phyloP scores from a whole-genome alignment of 2,329 filamentous ascomycete species.

The Phialophora chinensis region DNA sequence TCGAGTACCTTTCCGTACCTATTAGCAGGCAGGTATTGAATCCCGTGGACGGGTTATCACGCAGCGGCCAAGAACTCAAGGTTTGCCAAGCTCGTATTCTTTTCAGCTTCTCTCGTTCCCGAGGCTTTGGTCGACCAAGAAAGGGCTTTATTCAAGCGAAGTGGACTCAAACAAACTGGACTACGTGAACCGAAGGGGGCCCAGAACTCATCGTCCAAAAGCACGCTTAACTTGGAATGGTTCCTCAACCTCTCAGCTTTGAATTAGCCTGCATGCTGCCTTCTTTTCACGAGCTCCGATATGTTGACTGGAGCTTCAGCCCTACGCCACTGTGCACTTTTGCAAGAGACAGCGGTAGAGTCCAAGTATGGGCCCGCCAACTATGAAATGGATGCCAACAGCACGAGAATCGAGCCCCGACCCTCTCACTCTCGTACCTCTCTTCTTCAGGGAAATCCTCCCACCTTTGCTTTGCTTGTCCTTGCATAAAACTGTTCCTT shows the following conservation, averaged over 20 bases:
- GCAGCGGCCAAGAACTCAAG: conserved; percentile 5
- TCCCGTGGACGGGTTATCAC: background rate
- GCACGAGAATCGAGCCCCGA: background rate
- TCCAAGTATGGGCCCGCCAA: background rate
- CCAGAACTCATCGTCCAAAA: background rate
- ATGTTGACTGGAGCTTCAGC: background rate
- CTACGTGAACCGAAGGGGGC: background rate
- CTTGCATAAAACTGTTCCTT: background rate
- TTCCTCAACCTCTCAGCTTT: background rate
- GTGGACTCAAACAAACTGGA: background rate
- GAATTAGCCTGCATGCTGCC: background rate
- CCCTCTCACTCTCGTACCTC: background rate
- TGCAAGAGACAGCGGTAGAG: background rate
- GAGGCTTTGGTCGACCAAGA: background rate
- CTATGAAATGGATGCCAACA: background rate
- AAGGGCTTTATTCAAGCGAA: background rate
- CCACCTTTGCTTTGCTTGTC: background rate
- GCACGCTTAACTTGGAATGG: background rate
- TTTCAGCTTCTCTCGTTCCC: background rate
- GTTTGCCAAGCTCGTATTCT: background rate
- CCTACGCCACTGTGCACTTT: conserved; percentile 1
- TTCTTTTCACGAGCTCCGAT: background rate
- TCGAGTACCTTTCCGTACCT: background rate
- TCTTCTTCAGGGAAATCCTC: background rate
- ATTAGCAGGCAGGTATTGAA: background rate